Evolutionary conservation across 2,329 filamentous ascomycete genomes (phyloP), one percentile per base, ranked within the genome.

Genomic region (Diaporthe citrichinensis): DNA sequence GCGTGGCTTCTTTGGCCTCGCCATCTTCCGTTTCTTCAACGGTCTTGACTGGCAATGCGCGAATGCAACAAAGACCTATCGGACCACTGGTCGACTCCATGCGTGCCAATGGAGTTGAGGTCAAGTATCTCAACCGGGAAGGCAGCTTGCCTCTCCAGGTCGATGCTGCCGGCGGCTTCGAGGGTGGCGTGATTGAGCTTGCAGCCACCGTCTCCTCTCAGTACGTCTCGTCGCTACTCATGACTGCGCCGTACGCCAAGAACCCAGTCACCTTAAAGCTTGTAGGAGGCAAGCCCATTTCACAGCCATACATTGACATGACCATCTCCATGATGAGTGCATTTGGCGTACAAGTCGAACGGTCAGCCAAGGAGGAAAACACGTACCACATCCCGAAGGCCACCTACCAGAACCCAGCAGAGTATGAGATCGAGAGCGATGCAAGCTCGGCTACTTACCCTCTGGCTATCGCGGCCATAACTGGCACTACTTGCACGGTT

Each of bases 201-300:
- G 95, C 96, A 15, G 97, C 97, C 0, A 98, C 97, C 57, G 94
- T 98, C 23, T 99, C 97, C 12, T 98, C 97, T n/a, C 97, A 99
- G 85, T 99, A 98, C 82, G 97, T 99, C 51, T 98, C 97, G 0
- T 98, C 96, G 1, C 92, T 99, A 78, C 88, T 99, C 71, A 97
- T 99, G 95, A 97, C 95, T 76, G 97, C 97, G 0, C 97, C 97
- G 0, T 99, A 98, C 81, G 97, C 97, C 61, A 98, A 98, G 85
- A 92, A 95, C 77, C 94, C 96, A 0, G 96, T 99, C 51, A 98
- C 95, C 0, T 87, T 99, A 78, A 93, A 93, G 55, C 89, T 99
- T 53, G 93, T 98, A 17, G 97, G 97, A n/a, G 97, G 96, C 73
- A 98, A 98, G 84, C 96, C 97, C 58, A 98, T 99, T 78, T 98